Base-by-base conservation (phyloP, 129 eudicot genomes). In the Helianthus annuus region DNA sequence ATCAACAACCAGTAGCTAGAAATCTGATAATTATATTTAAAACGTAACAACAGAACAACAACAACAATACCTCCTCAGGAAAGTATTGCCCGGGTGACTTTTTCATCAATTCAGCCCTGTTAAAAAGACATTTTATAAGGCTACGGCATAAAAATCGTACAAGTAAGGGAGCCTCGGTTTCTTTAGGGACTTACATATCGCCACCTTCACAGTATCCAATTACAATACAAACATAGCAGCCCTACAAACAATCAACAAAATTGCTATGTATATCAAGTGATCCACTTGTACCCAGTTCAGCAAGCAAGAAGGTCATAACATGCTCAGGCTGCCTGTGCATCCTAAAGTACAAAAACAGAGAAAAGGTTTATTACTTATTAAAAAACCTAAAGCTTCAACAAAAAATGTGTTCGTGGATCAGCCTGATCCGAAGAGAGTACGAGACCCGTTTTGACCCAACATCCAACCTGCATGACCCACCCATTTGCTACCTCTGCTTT, bases 141-240 rank as follows among this genome's bases (percentile, higher is more conserved):
- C 22, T 19, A 39, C n/a, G 54, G 66, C 8, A 52, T 68, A 38
- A 69, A 12, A 36, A 69, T 48, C 39, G 52, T 27, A 10, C 45
- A 63, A 49, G 45, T 40, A 17, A 48, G 42, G 19, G 42, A 24
- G 48, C 44, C 7, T 55, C 24, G 10, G 45, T 65, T 8, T 49
- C 48, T 42, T 15, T 48, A 64, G 38, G 52, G 10, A 88, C 99
- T 94, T 83, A 94, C 99, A 94, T 90, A 80, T 94, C 99, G 58
- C 99, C 99, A 39, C 99, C 99, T 84, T 94, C 99, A 71, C 99
- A 94, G 39, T 94, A 94, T 52, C 99, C 99, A 4, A 97, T 94
- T 24, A 94, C 93, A 58, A 94, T 94, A 82, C 99, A 94, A 58
- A 94, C 99, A 83, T 94, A 94, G 86, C 99, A 94, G 27, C 99